A percentile compares a stretch with the other conserved stretches of the same genome.
Conservation (phyloP, 129 eudicot species). For the Flaveria trinervia region DNA sequence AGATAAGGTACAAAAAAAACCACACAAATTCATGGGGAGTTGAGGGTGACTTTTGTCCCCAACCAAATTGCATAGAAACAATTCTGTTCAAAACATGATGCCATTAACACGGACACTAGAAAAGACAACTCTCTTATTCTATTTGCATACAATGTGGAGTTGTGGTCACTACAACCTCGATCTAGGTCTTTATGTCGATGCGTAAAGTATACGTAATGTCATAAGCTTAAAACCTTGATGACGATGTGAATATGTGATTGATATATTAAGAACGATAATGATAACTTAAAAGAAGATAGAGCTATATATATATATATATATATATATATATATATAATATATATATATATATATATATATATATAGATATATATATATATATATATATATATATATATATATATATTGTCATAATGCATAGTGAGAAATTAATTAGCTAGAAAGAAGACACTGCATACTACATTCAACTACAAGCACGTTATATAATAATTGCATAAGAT, state of each 20-base stretch:
- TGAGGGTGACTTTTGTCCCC: constrained; percentile 40
- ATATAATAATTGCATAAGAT: too few species aligned
- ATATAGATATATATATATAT: too few species aligned
- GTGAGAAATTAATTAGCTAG: too few species aligned
- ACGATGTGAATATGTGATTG: not conserved
- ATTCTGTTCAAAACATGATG: constrained; percentile 24
- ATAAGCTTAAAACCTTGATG: constrained; percentile 3
- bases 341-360: too few species aligned
- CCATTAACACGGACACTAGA: constrained; percentile 38
- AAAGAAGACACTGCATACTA: too few species aligned
- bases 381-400: too few species aligned
- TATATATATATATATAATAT: too few species aligned
- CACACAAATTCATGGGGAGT: constrained; percentile 37
- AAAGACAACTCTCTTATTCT: constrained; percentile 39
- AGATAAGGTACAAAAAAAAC: constrained; percentile 33
- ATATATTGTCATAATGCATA: too few species aligned
- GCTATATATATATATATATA: too few species aligned
- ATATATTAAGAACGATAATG: too few species aligned
- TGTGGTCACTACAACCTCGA: constrained; percentile 33
- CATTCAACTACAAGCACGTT: too few species aligned
- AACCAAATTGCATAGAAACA: constrained; percentile 6
- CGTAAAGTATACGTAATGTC: constrained; percentile 12
- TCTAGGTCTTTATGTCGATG: not conserved
- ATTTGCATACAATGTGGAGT: constrained; percentile 36
- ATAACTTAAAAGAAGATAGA: too few species aligned